These are phyloP conservation scores for Penicillium simplicissimum DNA, from an alignment of 495 filamentous ascomycete genomes.

Conservation along the genomic window DNA sequence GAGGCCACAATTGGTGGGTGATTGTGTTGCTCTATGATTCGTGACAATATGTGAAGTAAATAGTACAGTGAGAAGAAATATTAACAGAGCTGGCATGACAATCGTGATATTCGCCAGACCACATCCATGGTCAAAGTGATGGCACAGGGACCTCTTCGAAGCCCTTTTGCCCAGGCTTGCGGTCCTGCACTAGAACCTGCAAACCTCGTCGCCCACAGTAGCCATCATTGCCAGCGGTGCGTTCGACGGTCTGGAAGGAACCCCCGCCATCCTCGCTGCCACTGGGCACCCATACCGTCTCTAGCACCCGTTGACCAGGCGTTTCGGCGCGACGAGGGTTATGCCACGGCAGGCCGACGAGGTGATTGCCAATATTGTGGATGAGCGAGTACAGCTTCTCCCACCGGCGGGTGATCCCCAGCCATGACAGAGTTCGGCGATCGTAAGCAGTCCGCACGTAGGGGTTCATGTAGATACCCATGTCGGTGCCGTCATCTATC, in stretches of 20 bases:
- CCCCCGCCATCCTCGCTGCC: constrained; percentile 30
- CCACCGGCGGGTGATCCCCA: constrained; percentile 55
- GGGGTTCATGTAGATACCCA: constrained; percentile 69
- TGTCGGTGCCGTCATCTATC: constrained; percentile 44
- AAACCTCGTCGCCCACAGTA: constrained; percentile 60
- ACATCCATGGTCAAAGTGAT: constrained; percentile 6
- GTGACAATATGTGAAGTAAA: neutral
- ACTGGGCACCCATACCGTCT: constrained; percentile 54
- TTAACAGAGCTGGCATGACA: constrained; percentile 4
- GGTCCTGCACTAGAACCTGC: constrained; percentile 56
- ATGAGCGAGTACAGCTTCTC: constrained; percentile 59
- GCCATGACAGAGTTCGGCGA: constrained; percentile 52
- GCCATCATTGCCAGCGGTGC: constrained; percentile 50
- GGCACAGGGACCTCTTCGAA: constrained; percentile 51
- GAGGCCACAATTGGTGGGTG: neutral
- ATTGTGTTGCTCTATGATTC: neutral
- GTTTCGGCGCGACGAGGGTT: constrained; percentile 58
- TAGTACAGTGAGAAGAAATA: neutral
- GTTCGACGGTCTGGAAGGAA: constrained; percentile 43
- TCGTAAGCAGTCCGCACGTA: constrained; percentile 70
- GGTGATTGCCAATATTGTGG: constrained; percentile 54
- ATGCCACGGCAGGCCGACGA: constrained; percentile 54
- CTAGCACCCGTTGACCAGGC: constrained; percentile 52
- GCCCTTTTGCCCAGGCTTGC: constrained; percentile 50
- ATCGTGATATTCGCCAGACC: neutral